Evolutionary conservation across 257 asterid species (phyloP).

Genomic region (Solanum verrucosum): DNA sequence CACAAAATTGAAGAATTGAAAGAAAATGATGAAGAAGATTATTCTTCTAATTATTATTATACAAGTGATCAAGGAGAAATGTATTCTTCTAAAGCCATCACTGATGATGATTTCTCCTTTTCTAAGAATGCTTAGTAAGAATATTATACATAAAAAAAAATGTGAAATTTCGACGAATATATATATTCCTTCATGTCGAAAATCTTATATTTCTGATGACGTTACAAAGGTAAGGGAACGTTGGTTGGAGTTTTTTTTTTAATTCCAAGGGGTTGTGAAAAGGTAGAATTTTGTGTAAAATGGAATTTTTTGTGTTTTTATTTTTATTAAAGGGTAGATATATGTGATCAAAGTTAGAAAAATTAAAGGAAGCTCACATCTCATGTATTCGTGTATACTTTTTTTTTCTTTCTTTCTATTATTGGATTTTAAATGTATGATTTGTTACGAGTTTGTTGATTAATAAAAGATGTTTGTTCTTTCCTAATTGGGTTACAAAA

Average conservation of each 20-base stretch:
- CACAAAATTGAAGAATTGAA: conserved; percentile 42
- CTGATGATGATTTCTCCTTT: conserved; percentile 34
- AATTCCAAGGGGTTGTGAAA: not conserved
- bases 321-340: not conserved
- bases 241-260: not conserved
- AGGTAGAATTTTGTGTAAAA: not conserved
- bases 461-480: not conserved
- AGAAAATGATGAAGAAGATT: conserved; percentile 34
- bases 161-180: not conserved
- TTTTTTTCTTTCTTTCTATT: not conserved
- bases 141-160: not conserved
- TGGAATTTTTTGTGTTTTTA: not conserved
- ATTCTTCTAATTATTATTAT: conserved; percentile 21
- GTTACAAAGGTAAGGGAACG: not conserved
- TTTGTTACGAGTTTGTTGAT: not conserved
- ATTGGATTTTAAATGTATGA: not conserved
- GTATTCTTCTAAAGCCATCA: conserved; percentile 27
- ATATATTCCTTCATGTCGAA: not conserved
- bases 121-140: not conserved
- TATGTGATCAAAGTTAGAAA: not conserved
- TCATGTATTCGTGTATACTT: not conserved
- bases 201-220: not conserved
- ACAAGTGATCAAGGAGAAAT: conserved; percentile 29
- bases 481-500: not conserved
- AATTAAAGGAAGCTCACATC: not conserved